A percentile compares a stretch with the other conserved stretches of the same genome.
Evolutionary conservation across 257 asterid genomes (phyloP).

Genomic region (Cynanchum wilfordii): DNA sequence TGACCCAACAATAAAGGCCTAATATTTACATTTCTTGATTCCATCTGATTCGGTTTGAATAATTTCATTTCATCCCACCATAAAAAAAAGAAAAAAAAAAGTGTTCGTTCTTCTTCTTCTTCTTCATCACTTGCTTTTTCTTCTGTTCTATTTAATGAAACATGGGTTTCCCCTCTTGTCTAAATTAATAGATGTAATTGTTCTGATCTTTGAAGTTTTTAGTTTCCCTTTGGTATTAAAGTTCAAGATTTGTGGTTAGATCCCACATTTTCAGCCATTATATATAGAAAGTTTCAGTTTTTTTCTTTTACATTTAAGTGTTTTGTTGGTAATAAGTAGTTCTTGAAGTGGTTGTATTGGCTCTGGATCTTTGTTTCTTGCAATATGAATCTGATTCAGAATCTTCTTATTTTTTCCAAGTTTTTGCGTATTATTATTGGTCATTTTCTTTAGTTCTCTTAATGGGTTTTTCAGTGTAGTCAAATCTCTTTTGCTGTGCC

Average conservation of each 20-base stretch:
- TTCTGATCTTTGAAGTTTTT: not conserved
- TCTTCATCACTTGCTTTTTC: not conserved
- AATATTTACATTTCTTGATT: not conserved
- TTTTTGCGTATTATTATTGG: slow-evolving; percentile 44
- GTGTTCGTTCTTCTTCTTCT: not conserved
- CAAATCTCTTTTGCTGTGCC: slow-evolving; percentile 8
- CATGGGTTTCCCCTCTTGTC: slow-evolving; percentile 3
- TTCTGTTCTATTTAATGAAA: not conserved
- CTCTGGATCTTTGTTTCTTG: not conserved
- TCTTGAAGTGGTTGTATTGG: not conserved
- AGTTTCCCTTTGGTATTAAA: not conserved
- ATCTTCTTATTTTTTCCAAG: slow-evolving; percentile 48
- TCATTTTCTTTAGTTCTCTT: slow-evolving; percentile 27
- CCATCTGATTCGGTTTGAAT: not conserved
- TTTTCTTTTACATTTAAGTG: not conserved
- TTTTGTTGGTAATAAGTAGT: not conserved
- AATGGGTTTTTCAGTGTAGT: not conserved
- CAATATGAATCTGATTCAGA: slow-evolving; percentile 44
- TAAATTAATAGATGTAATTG: not conserved
- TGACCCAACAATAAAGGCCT: not conserved
- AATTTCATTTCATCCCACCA: not conserved
- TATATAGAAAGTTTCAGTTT: not conserved
- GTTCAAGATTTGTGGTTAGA: slow-evolving; percentile 3
- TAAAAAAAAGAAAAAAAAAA: too few relatives aligned
- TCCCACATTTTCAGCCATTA: not conserved